Base-by-base conservation (phyloP, 345 rosid genomes). In the Citrus cavaleriei region DNA sequence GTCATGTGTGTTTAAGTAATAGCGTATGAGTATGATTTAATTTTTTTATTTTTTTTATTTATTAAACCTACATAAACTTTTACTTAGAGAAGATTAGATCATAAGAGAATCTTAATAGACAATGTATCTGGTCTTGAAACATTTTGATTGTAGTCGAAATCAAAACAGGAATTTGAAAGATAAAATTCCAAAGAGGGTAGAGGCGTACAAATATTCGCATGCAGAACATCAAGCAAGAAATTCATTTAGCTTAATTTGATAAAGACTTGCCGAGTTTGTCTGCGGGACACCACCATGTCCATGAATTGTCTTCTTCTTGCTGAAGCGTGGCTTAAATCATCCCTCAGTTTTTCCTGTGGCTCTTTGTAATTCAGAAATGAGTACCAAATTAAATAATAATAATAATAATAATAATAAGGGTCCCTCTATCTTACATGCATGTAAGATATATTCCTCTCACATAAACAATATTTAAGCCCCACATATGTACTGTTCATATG, bases 41-140 rank as follows among this genome's bases (percentile, higher is more conserved):
- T 32, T 32, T 32, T 0, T 32, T 32, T 0, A 32, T 32, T 32
- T 32, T 32, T 0, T 32, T 32, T 32, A 32, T 32, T 32, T 32
- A 32, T 32, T 32, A 32, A 32, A 32, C 5, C 34, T 32, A 32
- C 0, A 4, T 32, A 32, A 4, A 32, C 0, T 32, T 32, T 0
- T 32, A 32, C 0, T 32, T 32, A 32, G 0, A 32, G 0, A 32
- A 32, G 0, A 4, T 0, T 32, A 4, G 0, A 32, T 32, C 0
- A 32, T 4, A 4, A 32, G 34, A 4, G 5, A 32, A 4, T 32
- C 5, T 32, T 32, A 32, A 32, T 32, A 32, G 5, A 27, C 28
- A 27, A 46, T 46, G 51, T 3, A 13, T 12, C 18, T 46, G 3
- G 51, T 46, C 51, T 4, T 3, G 4, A 46, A 46, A 46, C 51